Percentiles rank a stretch among this genome's conserved stretches.
These are phyloP conservation scores for Escovopsis weberi DNA, from an alignment of 2,329 filamentous ascomycete genomes.

Conservation along the genomic window DNA sequence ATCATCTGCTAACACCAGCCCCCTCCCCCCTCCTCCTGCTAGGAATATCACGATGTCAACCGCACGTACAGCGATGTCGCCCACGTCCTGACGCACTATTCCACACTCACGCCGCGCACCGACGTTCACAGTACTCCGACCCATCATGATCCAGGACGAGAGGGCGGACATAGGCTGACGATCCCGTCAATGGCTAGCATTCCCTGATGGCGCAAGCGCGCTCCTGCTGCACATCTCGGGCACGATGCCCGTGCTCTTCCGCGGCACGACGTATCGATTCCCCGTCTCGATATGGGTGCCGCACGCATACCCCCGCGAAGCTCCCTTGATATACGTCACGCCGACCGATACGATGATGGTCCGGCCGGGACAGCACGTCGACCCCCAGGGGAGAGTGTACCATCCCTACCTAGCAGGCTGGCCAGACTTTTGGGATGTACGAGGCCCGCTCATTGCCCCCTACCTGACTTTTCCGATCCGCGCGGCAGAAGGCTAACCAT, in stretches of 20 bases:
- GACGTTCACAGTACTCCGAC: conserved; percentile 72
- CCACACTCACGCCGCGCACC: conserved; percentile 70
- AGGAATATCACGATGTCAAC: conserved; percentile 92
- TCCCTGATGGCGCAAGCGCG: conserved; percentile 74
- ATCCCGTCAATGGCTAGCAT: conserved; percentile 39
- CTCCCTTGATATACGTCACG: conserved; percentile 77
- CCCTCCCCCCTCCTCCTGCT: conserved; percentile 3
- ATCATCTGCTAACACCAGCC: background rate
- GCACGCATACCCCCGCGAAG: conserved; percentile 72
- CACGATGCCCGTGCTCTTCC: conserved; percentile 82
- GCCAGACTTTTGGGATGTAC: conserved; percentile 78
- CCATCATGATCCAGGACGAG: background rate
- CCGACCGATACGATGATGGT: conserved; percentile 82
- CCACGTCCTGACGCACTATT: conserved; percentile 63
- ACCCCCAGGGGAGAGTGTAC: conserved; percentile 83
- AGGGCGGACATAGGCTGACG: background rate
- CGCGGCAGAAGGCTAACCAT: background rate
- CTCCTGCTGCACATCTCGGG: conserved; percentile 76
- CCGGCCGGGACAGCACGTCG: conserved; percentile 85
- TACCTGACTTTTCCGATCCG: background rate
- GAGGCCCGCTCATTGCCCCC: conserved; percentile 14
- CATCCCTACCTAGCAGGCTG: conserved; percentile 91
- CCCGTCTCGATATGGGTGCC: conserved; percentile 89
- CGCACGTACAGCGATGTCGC: conserved; percentile 87
- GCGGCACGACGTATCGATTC: conserved; percentile 79